These are phyloP conservation scores for Tylopilus plumbeoviolaceoides DNA, from an alignment of 768 basidiomycete species.

Conservation along the genomic window DNA sequence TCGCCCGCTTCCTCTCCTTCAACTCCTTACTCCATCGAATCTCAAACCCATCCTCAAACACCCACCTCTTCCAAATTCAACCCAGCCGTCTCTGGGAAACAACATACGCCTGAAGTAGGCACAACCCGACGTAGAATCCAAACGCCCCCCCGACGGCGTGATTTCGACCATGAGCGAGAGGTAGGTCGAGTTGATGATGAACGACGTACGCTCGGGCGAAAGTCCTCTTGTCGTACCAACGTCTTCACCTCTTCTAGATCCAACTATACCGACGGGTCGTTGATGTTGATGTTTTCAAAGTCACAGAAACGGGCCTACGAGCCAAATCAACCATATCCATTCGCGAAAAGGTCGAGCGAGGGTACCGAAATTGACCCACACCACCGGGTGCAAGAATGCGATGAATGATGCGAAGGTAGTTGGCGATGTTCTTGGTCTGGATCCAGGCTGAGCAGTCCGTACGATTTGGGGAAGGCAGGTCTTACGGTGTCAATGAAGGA, in stretches of 20 bases:
- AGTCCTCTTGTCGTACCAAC: conserved; percentile 71
- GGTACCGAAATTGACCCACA: conserved; percentile 72
- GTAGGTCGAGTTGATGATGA: conserved; percentile 77
- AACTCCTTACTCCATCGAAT: conserved; percentile 51
- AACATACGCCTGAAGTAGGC: conserved; percentile 59
- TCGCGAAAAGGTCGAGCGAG: neutral
- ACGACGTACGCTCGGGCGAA: conserved; percentile 72
- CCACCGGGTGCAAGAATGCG: conserved; percentile 80
- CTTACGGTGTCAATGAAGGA: conserved; percentile 94
- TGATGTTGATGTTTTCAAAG: conserved; percentile 82
- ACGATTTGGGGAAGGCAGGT: neutral
- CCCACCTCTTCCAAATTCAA: conserved; percentile 41
- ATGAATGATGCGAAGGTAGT: conserved; percentile 83
- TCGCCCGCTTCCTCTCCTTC: conserved; percentile 27
- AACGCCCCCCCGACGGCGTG: conserved; percentile 56
- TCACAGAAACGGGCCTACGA: conserved; percentile 87
- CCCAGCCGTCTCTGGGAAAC: conserved; percentile 80
- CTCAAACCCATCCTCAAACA: conserved; percentile 61
- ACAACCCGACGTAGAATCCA: conserved; percentile 72
- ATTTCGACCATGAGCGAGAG: conserved; percentile 72
- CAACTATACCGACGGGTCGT: conserved; percentile 82
- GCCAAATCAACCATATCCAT: too few species aligned
- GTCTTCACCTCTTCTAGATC: conserved; percentile 85
- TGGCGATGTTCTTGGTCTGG: conserved; percentile 90
- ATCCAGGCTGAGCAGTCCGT: neutral